Base-by-base conservation (phyloP, 1,284 basidiomycete genomes). In the Marasmius sp. region DNA sequence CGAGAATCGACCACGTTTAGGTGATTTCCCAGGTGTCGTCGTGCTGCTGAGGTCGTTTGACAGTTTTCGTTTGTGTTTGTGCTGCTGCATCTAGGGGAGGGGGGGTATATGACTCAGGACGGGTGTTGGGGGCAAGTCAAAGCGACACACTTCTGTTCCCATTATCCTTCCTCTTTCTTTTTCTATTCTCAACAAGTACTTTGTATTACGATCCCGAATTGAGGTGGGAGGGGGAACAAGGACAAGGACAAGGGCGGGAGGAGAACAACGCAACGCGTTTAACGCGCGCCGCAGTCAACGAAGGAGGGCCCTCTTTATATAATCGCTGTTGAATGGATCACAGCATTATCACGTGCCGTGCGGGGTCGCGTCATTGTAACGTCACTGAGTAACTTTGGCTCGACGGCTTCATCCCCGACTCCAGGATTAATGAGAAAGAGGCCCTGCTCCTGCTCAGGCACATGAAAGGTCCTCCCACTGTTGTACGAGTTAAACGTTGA, bases 1-100 rank as follows among this genome's bases (percentile, higher is more conserved):
- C n/a, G 52, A 54, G 34, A 54, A 54, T 54, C 52, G 52, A 54
- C 52, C 52, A n/a, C 52, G 52, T 37, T 54, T 54, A 8, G 52
- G 52, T 18, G 52, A 37, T 34, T 18, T 37, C 16, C 37, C 52
- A n/a, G 48, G 18, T 49, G 18, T 20, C 5, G 18, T 10, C 14
- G 33, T 16, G 34, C 34, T 37, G 9, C 52, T 36, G 16, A 47
- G 45, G 16, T 47, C 45, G 16, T 14, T 47, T 1, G 45, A 47
- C 2, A n/a, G 37, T 54, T 54, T 54, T 38, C 52, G 52, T 54
- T 54, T 54, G 12, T 54, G 52, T n/a, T 16, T 20, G 20, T 47
- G 39, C 9, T 41, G 9, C 39, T 41, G 41, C n/a, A n/a, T 12
- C 41, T 12, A 6, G 2, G 6, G 6, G 14, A 16, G n/a, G 45